Evolutionary conservation across 1,284 basidiomycete species (phyloP).

Genomic region (Rhodofomes roseus): DNA sequence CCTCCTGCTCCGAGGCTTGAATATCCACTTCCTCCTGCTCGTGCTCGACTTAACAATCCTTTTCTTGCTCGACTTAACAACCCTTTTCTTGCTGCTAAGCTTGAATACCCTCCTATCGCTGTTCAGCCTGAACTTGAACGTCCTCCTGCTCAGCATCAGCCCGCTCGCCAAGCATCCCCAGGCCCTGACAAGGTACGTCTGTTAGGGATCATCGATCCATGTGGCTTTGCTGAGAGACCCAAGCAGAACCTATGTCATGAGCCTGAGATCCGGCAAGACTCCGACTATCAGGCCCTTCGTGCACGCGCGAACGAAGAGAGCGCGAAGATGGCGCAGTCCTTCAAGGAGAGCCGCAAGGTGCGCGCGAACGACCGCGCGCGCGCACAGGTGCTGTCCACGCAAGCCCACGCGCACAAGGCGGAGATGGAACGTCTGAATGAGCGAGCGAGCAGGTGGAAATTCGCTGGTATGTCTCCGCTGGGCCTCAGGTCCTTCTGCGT

Average conservation of each 20-base stretch:
- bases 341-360: constrained; percentile 67
- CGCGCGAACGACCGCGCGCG: constrained; percentile 73
- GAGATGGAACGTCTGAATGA: constrained; percentile 82
- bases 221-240: not conserved
- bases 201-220: not conserved
- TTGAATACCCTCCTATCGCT: no score
- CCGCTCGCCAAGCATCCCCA: not conserved
- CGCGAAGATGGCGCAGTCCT: constrained; percentile 67
- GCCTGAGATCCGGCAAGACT: constrained; percentile 67
- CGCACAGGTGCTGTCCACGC: constrained; percentile 81
- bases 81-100: no score
- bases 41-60: no score
- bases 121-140: no score
- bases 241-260: constrained; percentile 59
- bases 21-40: no score
- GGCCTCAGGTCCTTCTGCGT: not conserved
- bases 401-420: constrained; percentile 81
- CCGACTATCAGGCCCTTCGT: constrained; percentile 66
- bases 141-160: not conserved
- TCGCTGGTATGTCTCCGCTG: constrained; percentile 51
- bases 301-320: constrained; percentile 73
- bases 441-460: constrained; percentile 91
- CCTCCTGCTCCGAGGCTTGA: no score
- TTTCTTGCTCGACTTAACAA: no score
- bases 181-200: not conserved